Evolutionary conservation across 2,329 filamentous ascomycete species (phyloP).

Genomic region (Nectriaceae sp.): DNA sequence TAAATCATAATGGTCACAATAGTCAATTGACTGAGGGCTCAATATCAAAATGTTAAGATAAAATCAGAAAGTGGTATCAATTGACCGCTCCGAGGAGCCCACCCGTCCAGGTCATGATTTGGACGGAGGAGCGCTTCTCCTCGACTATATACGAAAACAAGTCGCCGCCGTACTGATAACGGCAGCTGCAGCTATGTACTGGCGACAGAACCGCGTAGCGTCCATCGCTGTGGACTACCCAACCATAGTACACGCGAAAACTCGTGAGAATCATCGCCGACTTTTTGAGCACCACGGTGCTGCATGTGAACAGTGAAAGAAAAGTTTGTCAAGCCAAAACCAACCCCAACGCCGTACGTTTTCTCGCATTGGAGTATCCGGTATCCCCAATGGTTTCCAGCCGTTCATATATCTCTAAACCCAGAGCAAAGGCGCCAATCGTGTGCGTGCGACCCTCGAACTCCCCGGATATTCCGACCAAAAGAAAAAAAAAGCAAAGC

Average conservation of each 20-base stretch:
- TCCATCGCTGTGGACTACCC: not conserved
- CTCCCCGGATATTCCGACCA: slow-evolving; percentile 15
- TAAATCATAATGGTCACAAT: no score
- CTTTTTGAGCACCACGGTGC: not conserved
- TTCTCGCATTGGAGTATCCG: slow-evolving; percentile 15
- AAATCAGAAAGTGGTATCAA: no score
- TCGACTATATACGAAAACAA: not conserved
- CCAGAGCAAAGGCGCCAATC: slow-evolving; percentile 18
- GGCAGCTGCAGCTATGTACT: slow-evolving; percentile 11
- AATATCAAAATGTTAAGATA: no score
- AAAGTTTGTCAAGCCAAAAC: slow-evolving; percentile 14
- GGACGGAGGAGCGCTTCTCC: no score
- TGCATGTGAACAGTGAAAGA: slow-evolving; percentile 7
- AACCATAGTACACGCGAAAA: not conserved
- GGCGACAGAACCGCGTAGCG: slow-evolving; percentile 1
- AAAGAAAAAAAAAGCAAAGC: slow-evolving; percentile 8
- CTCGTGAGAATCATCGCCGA: not conserved
- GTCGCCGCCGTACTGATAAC: no score
- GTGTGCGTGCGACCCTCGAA: slow-evolving; percentile 26
- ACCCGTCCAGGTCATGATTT: no score
- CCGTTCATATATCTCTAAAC: slow-evolving; percentile 26
- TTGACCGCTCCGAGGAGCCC: no score
- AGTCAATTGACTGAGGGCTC: no score
- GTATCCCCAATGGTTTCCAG: slow-evolving; percentile 14
- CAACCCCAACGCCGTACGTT: slow-evolving; percentile 27